A percentile compares a stretch with the other conserved stretches of the same genome.
Evolutionary conservation across 1,139 yeast genomes (phyloP).

Genomic region (Taphrina confusa): DNA sequence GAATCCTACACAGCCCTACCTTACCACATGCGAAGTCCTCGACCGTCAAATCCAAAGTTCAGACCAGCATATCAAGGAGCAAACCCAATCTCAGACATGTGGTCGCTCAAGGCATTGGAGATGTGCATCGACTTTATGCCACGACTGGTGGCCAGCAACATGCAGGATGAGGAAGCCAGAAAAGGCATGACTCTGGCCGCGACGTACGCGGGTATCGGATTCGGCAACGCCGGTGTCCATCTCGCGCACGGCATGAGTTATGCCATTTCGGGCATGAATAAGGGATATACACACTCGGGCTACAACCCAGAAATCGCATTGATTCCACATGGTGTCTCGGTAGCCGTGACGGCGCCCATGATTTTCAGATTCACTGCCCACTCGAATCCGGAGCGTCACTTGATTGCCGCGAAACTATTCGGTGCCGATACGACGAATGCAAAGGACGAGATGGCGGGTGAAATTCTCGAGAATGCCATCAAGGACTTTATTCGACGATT

Average conservation of each 20-base stretch:
- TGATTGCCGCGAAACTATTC: conserved; percentile 48
- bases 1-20: conserved; percentile 53
- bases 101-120: conserved; percentile 48
- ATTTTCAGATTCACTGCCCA: conserved; percentile 50
- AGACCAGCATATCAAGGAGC: conserved; percentile 52
- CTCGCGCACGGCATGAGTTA: conserved; percentile 51
- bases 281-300: conserved; percentile 48
- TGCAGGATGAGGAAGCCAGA: conserved; percentile 49
- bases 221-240: conserved; percentile 52
- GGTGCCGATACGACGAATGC: conserved; percentile 49
- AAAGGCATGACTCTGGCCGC: conserved; percentile 50
- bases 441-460: conserved; percentile 50
- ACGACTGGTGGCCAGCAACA: conserved; percentile 47
- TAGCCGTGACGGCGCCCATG: conserved; percentile 51
- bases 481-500: conserved; percentile 47
- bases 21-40: conserved; percentile 48
- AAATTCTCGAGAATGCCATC: conserved; percentile 47
- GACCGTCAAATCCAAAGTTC: conserved; percentile 47
- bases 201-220: conserved; percentile 51
- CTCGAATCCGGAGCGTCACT: conserved; percentile 50
- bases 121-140: conserved; percentile 50
- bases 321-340: conserved; percentile 51
- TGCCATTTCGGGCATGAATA: conserved; percentile 50
- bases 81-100: conserved; percentile 50
- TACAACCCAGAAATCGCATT: conserved; percentile 49